These are phyloP conservation scores for Zygnema cylindricum DNA, from an alignment of 139 green algal species.

Conservation along the genomic window DNA sequence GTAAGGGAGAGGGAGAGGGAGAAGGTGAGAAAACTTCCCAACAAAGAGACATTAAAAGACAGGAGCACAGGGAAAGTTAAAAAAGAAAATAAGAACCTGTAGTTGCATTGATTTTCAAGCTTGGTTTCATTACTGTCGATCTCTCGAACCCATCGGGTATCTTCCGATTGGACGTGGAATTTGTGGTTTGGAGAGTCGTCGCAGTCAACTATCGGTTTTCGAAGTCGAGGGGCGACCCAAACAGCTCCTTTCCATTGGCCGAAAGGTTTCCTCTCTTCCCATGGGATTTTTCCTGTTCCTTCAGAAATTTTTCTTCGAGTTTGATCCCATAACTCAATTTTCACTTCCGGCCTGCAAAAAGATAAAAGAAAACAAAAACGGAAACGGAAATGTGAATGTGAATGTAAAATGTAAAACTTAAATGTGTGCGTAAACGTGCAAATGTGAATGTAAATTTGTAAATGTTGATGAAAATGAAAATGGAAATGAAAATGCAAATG, in stretches of 20 bases:
- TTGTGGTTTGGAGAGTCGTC: background rate
- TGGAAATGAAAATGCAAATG: no score
- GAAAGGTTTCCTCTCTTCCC: constrained; percentile 11
- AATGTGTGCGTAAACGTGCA: no score
- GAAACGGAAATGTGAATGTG: no score
- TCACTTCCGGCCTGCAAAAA: constrained; percentile 46
- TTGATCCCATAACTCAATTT: constrained; percentile 32
- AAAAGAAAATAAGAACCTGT: constrained; percentile 37
- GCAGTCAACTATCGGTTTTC: background rate
- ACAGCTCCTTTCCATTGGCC: constrained; percentile 34
- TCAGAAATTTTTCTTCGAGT: background rate
- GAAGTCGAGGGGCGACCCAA: background rate
- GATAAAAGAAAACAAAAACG: no score
- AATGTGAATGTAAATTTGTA: no score
- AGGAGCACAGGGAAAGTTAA: background rate
- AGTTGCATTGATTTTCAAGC: constrained; percentile 39
- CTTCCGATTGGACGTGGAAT: background rate
- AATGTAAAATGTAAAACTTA: no score
- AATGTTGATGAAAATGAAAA: no score
- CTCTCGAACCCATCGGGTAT: constrained; percentile 23
- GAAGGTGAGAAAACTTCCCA: no score
- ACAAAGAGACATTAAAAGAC: background rate
- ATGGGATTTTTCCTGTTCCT: background rate
- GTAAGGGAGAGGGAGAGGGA: no score
- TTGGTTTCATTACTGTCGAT: background rate